These are phyloP conservation scores for Verticillium albo-atrum DNA, from an alignment of 2,329 filamentous ascomycete species.

Conservation along the genomic window DNA sequence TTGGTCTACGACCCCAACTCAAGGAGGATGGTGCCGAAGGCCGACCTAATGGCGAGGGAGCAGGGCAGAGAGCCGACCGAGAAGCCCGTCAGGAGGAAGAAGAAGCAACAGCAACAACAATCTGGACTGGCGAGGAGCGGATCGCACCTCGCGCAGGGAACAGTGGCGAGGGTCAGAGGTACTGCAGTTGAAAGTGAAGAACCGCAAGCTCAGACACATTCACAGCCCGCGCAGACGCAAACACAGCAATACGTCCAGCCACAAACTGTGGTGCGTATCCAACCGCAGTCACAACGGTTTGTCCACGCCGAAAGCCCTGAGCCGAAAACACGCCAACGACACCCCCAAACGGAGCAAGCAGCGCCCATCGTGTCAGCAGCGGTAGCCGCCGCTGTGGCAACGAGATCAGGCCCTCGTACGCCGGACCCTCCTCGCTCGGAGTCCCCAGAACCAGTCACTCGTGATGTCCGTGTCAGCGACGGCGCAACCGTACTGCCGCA, in stretches of 20 bases:
- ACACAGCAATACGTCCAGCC: not conserved
- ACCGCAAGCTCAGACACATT: not conserved
- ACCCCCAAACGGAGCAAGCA: slow-evolving; percentile 3
- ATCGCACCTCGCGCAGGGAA: slow-evolving; percentile 46
- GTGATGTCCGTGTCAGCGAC: slow-evolving; percentile 5
- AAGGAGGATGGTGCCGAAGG: slow-evolving; percentile 53
- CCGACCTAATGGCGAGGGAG: slow-evolving; percentile 37
- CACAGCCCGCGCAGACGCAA: slow-evolving; percentile 7
- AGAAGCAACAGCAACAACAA: slow-evolving; percentile 24
- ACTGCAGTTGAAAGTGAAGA: slow-evolving; percentile 35
- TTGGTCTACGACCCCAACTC: slow-evolving; percentile 65
- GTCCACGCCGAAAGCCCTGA: not conserved
- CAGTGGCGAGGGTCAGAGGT: slow-evolving; percentile 45
- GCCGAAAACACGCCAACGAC: not conserved
- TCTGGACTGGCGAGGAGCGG: slow-evolving; percentile 32
- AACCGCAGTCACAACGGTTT: not conserved
- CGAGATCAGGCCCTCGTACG: not conserved
- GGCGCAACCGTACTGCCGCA: slow-evolving; percentile 2
- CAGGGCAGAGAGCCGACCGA: slow-evolving; percentile 26
- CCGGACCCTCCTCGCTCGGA: not conserved
- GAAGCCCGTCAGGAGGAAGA: slow-evolving; percentile 34
- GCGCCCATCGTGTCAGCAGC: not conserved
- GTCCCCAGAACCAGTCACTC: not conserved
- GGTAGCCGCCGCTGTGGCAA: not conserved
- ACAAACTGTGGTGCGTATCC: not conserved